phyloP scores from a whole-genome alignment of 805 yeast species.

The Lipomyces lipofer region DNA sequence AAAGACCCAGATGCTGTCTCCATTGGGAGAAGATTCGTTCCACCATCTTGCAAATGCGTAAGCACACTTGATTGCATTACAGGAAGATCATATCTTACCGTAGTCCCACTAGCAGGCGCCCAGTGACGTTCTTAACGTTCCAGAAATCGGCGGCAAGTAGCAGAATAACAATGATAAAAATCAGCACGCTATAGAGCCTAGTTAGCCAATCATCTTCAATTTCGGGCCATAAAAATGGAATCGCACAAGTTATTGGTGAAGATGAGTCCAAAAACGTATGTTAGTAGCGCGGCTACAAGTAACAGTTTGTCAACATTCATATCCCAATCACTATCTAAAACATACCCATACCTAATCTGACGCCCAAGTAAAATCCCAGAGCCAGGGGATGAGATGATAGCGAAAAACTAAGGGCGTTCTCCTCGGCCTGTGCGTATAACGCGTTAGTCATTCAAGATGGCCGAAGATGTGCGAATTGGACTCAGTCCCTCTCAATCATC shows the following conservation, averaged over 20 bases:
- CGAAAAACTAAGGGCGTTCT: slow-evolving; percentile 25
- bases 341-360: slow-evolving; percentile 50
- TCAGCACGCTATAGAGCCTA: slow-evolving; percentile 50
- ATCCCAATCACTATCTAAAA: not conserved
- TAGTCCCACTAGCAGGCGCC: slow-evolving; percentile 84
- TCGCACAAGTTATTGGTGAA: slow-evolving; percentile 59
- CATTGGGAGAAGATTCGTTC: slow-evolving; percentile 74
- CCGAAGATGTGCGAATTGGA: too few species aligned
- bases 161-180: slow-evolving; percentile 76
- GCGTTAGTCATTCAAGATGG: too few species aligned
- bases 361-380: slow-evolving; percentile 58
- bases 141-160: slow-evolving; percentile 88
- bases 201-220: not conserved
- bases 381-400: slow-evolving; percentile 82
- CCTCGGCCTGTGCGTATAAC: too few species aligned
- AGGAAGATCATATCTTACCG: slow-evolving; percentile 31
- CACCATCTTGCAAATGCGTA: slow-evolving; percentile 70
- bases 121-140: slow-evolving; percentile 88
- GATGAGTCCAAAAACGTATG: slow-evolving; percentile 70
- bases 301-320: not conserved
- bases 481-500: too few species aligned
- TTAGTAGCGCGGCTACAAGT: slow-evolving; percentile 52
- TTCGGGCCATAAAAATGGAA: not conserved
- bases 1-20: slow-evolving; percentile 81
- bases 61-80: too few species aligned